phyloP scores from a whole-genome alignment of 2,329 filamentous ascomycete species.

The Hypocreales sp. region DNA sequence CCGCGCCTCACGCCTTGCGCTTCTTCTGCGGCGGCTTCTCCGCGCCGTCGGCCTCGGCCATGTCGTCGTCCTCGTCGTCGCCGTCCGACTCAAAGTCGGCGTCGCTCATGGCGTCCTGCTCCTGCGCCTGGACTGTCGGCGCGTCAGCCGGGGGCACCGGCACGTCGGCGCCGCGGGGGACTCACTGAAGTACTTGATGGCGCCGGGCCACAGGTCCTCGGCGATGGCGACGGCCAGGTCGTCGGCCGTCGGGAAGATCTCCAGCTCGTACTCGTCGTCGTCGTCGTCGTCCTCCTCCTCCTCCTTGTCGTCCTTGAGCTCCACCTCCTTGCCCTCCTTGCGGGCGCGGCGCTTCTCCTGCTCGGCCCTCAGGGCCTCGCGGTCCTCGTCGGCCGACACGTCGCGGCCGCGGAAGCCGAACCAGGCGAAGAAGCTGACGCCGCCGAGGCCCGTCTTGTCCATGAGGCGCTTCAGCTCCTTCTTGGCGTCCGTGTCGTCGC shows the following conservation, averaged over 20 bases:
- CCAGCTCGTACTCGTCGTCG: conserved; percentile 51
- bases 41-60: conserved; percentile 24
- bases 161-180: too few species aligned
- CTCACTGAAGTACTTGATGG: conserved; percentile 84
- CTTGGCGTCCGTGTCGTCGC: conserved; percentile 28
- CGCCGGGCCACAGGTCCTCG: conserved; percentile 79
- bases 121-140: conserved; percentile 34
- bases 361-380: conserved; percentile 43
- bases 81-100: conserved; percentile 45
- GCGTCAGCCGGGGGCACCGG: neutral
- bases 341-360: conserved; percentile 36
- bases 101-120: conserved; percentile 51
- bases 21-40: conserved; percentile 27
- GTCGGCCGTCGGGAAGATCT: conserved; percentile 81
- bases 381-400: conserved; percentile 58
- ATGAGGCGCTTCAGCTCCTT: conserved; percentile 38
- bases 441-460: conserved; percentile 45
- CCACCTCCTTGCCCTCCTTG: conserved; percentile 34
- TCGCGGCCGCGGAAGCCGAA: conserved; percentile 65
- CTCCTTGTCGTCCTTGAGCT: conserved; percentile 23
- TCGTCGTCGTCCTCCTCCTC: conserved; percentile 47
- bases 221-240: conserved; percentile 66
- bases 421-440: conserved; percentile 73
- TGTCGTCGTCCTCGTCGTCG: conserved; percentile 21
- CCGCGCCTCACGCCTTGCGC: conserved; percentile 21